phyloP scores from a whole-genome alignment of 1,284 basidiomycete species.

The Sphaerobolus stellatus region DNA sequence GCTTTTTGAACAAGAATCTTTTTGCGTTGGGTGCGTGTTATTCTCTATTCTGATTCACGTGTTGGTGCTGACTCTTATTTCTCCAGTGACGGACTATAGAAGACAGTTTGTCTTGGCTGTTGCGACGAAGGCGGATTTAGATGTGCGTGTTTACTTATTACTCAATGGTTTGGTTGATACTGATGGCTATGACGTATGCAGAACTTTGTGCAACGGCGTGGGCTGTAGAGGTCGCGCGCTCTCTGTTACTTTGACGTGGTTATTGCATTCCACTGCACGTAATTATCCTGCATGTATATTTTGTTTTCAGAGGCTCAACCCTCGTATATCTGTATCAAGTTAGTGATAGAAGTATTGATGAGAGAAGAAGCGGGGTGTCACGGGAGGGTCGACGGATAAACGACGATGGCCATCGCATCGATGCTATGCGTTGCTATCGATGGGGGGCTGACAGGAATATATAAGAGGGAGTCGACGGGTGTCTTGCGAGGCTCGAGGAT shows the following conservation, averaged over 20 bases:
- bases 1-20: constrained; percentile 66
- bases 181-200: too few relatives aligned
- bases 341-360: not conserved
- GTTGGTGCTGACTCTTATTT: not conserved
- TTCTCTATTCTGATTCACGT: constrained; percentile 7
- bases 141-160: too few relatives aligned
- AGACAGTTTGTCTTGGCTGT: constrained; percentile 86
- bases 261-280: too few relatives aligned
- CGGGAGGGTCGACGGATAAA: not conserved
- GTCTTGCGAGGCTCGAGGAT: not conserved
- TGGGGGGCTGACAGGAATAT: not conserved
- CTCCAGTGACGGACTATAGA: constrained; percentile 73
- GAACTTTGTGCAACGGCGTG: too few relatives aligned
- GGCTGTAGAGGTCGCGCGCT: too few relatives aligned
- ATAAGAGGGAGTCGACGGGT: not conserved
- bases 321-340: too few relatives aligned
- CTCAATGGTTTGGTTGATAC: too few relatives aligned
- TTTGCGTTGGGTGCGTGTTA: constrained; percentile 70
- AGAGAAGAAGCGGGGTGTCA: not conserved
- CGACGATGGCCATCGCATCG: not conserved
- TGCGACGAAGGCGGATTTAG: constrained; percentile 76
- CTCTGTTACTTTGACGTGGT: too few relatives aligned
- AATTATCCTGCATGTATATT: too few relatives aligned
- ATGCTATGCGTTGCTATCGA: not conserved
- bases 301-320: too few relatives aligned